Base-by-base conservation (phyloP, 257 asterid genomes). In the Petunia axillaris region DNA sequence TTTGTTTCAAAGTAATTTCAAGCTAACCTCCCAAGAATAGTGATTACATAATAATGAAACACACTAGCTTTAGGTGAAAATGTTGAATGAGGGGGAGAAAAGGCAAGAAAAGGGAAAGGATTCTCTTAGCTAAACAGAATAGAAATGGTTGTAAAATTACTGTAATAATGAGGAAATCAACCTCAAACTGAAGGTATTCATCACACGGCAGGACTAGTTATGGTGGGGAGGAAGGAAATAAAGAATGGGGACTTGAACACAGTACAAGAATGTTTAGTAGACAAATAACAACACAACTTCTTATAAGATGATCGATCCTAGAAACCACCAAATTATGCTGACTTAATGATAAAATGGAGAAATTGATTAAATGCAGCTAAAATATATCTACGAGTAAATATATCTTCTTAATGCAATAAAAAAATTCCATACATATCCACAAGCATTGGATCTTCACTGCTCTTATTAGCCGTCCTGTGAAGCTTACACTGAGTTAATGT, bases 371-470 rank as follows among this genome's bases (percentile, higher is more conserved):
- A 52, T 2, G 57, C 4, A 52, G 57, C 11, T 52, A 52, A 13
- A 10, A 52, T 41, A 66, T 41, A 41, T 40, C 54, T 6, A 11
- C 5, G 14, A 41, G 75, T 41, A 66, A 3, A 66, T 66, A 2
- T 48, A 71, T 35, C 35, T 48, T 40, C 14, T 48, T 5, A 4
- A 70, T 16, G 59, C 74, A 70, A 25, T 52, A 70, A 9, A 57
- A 25, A 70, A 9, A 3, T 46, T 25, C 9, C 13, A 2, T 16
- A 70, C 43, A 70, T 0, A 48, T 14, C 39, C 77, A 71, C 35
- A 11, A 25, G 77, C 62, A 73, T 71, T 5, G 43, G 25, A 48
- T 25, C 76, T 70, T 71, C 13, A 71, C 62, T 35, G 60, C 36
- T 71, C 46, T 50, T 10, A 71, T 35, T 25, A 25, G 77, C 35